Evolutionary conservation across 805 yeast genomes (phyloP).

Genomic region (Lachancea sp.): DNA sequence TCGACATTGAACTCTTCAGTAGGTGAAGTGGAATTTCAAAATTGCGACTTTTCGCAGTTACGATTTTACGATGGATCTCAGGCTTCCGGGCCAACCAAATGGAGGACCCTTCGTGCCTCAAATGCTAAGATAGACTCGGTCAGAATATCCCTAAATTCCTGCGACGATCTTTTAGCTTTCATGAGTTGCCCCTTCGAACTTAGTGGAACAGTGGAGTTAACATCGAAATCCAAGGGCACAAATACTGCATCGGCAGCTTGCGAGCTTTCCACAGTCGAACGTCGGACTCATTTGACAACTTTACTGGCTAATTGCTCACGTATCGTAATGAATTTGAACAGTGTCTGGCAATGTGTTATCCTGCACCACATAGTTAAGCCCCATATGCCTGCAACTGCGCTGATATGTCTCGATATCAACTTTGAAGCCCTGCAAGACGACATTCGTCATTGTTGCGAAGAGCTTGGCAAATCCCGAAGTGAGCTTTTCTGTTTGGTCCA

Average conservation of each 20-base stretch:
- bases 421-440: background rate
- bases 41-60: conserved; percentile 18
- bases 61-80: conserved; percentile 5
- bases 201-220: background rate
- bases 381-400: background rate
- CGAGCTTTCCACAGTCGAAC: background rate
- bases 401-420: background rate
- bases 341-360: conserved; percentile 18
- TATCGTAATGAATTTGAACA: conserved; percentile 10
- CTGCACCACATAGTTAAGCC: conserved; percentile 17
- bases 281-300: background rate
- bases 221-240: background rate
- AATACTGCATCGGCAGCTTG: background rate
- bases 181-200: background rate
- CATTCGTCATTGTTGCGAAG: background rate
- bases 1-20: conserved; percentile 6
- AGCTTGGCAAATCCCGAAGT: background rate
- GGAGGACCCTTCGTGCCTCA: conserved; percentile 15
- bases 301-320: background rate
- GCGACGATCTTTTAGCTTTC: conserved; percentile 11
- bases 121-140: conserved; percentile 8
- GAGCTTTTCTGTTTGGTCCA: background rate
- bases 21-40: conserved; percentile 12
- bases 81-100: conserved; percentile 13
- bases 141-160: conserved; percentile 11